These are phyloP conservation scores for Pneumocystis canis DNA, from an alignment of 1,139 yeast genomes.

Conservation along the genomic window DNA sequence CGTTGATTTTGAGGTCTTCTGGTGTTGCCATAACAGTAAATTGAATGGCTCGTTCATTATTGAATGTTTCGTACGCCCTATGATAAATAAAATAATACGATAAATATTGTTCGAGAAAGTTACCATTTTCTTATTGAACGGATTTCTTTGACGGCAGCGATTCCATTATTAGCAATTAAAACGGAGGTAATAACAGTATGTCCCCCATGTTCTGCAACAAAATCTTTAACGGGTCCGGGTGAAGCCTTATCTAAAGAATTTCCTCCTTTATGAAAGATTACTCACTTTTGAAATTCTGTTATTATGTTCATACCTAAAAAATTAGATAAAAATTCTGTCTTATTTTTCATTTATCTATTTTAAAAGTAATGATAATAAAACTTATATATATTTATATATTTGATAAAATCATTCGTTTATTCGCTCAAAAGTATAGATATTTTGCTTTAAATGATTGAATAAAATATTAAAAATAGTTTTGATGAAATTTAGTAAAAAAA, in stretches of 20 bases:
- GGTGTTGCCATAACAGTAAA: conserved; percentile 99
- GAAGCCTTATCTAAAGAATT: conserved; percentile 64
- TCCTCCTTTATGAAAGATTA: conserved; percentile 49
- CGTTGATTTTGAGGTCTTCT: conserved; percentile 90
- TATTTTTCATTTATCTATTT: not conserved
- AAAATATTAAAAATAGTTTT: not conserved
- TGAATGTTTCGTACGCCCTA: conserved; percentile 82
- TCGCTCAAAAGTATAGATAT: not conserved
- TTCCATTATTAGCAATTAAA: conserved; percentile 93
- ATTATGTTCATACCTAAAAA: not conserved
- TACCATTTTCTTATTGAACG: conserved; percentile 90
- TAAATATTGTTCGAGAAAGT: not conserved
- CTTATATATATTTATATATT: not conserved
- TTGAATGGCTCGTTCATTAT: conserved; percentile 82
- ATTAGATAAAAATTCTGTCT: not conserved
- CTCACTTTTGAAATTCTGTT: conserved; percentile 26
- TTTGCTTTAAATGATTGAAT: not conserved
- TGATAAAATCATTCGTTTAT: not conserved
- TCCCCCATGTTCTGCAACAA: conserved; percentile 75
- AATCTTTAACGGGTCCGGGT: conserved; percentile 61
- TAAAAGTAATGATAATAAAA: not conserved
- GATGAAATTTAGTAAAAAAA: not conserved
- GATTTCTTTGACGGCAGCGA: conserved; percentile 96
- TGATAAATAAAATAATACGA: not conserved
- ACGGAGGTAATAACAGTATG: conserved; percentile 83